phyloP scores from a whole-genome alignment of 2,329 filamentous ascomycete species.

The Clarireedia hainanense region DNA sequence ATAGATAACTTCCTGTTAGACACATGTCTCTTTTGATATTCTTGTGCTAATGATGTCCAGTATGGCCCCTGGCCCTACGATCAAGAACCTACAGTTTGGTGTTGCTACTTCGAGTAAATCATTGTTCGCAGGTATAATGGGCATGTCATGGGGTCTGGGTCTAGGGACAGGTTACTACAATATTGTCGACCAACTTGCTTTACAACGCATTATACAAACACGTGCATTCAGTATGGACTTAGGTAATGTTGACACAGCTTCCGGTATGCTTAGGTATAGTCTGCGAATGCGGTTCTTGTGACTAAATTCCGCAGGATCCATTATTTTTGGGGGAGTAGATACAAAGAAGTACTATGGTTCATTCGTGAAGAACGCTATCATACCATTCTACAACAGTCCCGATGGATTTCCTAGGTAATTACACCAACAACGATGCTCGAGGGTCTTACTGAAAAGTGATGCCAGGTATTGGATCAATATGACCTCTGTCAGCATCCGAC shows the following conservation, averaged over 20 bases:
- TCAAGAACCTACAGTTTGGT: constrained; percentile 10
- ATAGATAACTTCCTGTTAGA: constrained; percentile 4
- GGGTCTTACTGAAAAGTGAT: neutral
- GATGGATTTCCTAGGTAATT: constrained; percentile 11
- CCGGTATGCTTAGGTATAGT: constrained; percentile 7
- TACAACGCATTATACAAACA: constrained; percentile 15
- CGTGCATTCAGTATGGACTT: constrained; percentile 18
- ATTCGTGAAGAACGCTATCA: constrained; percentile 15
- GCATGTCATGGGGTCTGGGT: constrained; percentile 3
- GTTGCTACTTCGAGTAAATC: neutral
- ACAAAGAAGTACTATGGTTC: constrained; percentile 16
- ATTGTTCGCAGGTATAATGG: constrained; percentile 11
- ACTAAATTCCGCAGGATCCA: constrained; percentile 11
- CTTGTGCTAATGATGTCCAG: neutral
- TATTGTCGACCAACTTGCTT: constrained; percentile 12
- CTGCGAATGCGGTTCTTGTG: neutral
- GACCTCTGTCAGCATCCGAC: constrained; percentile 15
- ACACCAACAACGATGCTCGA: neutral
- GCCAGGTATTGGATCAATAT: constrained; percentile 19
- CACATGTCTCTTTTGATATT: neutral
- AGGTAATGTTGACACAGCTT: constrained; percentile 11
- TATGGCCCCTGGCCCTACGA: neutral
- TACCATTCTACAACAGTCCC: constrained; percentile 11
- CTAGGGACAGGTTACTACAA: constrained; percentile 13
- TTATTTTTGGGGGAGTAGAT: constrained; percentile 20